Evolutionary conservation across 495 filamentous ascomycete genomes (phyloP).

Genomic region (Penicillium flavigenum): DNA sequence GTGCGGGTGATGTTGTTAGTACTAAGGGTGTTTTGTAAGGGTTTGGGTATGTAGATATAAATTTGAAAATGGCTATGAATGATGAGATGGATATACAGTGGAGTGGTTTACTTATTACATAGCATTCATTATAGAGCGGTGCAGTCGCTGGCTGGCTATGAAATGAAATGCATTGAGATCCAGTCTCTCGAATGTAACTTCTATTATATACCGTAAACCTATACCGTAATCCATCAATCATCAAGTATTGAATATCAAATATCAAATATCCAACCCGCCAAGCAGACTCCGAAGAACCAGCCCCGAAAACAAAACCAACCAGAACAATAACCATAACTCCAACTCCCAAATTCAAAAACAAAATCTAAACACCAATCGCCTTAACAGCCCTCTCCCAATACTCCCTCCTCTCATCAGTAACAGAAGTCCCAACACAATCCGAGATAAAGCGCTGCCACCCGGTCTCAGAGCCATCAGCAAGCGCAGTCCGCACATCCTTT

Average conservation of each 20-base stretch:
- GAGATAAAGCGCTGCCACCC: slow-evolving; percentile 64
- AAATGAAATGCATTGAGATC: not conserved
- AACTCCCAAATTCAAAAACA: not conserved
- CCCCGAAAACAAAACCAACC: slow-evolving; percentile 2
- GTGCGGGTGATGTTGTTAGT: slow-evolving; percentile 87
- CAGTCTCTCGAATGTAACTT: not conserved
- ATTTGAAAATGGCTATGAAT: not conserved
- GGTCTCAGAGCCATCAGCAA: slow-evolving; percentile 51
- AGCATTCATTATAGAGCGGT: not conserved
- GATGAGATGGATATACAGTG: slow-evolving; percentile 1
- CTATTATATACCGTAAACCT: not conserved
- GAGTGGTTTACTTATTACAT: not conserved
- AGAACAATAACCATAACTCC: not conserved
- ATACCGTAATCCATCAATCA: not conserved
- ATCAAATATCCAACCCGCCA: not conserved
- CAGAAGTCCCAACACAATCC: slow-evolving; percentile 59
- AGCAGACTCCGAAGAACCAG: slow-evolving; percentile 12
- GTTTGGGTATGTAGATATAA: not conserved
- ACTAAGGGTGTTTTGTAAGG: slow-evolving; percentile 80
- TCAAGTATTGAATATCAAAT: not conserved
- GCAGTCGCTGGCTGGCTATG: not conserved
- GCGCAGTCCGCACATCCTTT: slow-evolving; percentile 36
- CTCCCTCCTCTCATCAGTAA: slow-evolving; percentile 47
- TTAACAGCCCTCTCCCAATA: slow-evolving; percentile 55
- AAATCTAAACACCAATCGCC: slow-evolving; percentile 32